Base-by-base conservation (phyloP, 345 rosid species). In the Camelina sativa region DNA sequence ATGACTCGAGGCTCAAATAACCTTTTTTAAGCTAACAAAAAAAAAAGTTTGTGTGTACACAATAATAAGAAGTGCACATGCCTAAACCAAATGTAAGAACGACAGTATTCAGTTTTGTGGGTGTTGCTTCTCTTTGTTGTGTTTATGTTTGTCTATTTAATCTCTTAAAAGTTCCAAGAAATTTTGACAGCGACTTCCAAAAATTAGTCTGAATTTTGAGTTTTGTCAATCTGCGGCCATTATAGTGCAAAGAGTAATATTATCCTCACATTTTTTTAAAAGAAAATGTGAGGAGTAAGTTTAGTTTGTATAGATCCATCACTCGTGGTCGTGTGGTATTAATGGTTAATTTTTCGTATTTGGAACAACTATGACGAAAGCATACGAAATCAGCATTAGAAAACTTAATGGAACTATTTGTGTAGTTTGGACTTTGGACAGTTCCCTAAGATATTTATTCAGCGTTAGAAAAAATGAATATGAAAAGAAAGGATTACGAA, bases 71-170 rank as follows among this genome's bases (percentile, higher is more conserved):
- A 62, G 7, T 16, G 59, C 80, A 69, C 71, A 76, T 69, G 75
- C 34, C 40, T 53, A 34, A 53, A 44, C 70, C 70, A 62, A 74
- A 63, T 69, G 32, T 44, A 62, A 62, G 80, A 69, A 62, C 57
- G 74, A 61, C 65, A 62, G 51, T 47, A 34, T 44, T 48, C 50
- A 34, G 57, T 76, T 74, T 54, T 34, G 19, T 34, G 41, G 10
- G 57, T 44, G 69, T 62, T 76, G 59, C 65, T 76, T 69, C 75
- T 76, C 70, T 69, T 62, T 69, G 70, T 76, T 61, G 63, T 69
- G 50, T 43, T 32, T 17, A 20, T 20, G 68, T 34, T 37, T 61
- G 19, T 25, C 54, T 57, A 32, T 41, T 32, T 55, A 65, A 56
- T 40, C 52, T 48, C 67, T 25, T 19, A 40, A 11, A 40, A 11